A percentile compares a stretch with the other conserved stretches of the same genome.
These are phyloP conservation scores for Arthrobotrys megalospora DNA, from an alignment of 2,329 filamentous ascomycete genomes.

Conservation along the genomic window DNA sequence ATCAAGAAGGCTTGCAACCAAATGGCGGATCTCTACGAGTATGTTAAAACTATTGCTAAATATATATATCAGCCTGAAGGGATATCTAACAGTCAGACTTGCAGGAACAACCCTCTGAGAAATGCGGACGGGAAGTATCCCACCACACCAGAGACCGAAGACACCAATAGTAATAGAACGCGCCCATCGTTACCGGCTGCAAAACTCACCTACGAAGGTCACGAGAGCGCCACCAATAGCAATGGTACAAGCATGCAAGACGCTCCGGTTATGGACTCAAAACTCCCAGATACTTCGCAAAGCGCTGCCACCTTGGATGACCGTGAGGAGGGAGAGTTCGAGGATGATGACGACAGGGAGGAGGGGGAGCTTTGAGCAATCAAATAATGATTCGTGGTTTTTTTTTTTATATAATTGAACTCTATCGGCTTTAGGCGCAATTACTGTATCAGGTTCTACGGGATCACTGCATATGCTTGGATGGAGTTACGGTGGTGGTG, in stretches of 20 bases:
- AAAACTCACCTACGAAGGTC: constrained; percentile 52
- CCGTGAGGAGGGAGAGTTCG: constrained; percentile 57
- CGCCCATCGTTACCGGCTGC: constrained; percentile 46
- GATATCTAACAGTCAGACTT: constrained; percentile 13
- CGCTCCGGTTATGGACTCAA: constrained; percentile 45
- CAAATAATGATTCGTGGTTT: constrained; percentile 4
- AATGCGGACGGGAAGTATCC: constrained; percentile 60
- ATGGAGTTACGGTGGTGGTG: constrained; percentile 56
- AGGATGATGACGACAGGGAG: constrained; percentile 59
- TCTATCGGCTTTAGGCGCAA: constrained; percentile 48
- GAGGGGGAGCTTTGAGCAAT: constrained; percentile 52
- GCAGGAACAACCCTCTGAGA: constrained; percentile 57
- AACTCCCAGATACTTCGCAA: constrained; percentile 59
- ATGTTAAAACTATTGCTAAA: constrained; percentile 47
- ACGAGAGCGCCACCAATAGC: constrained; percentile 38
- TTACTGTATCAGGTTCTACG: constrained; percentile 52
- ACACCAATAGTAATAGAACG: constrained; percentile 59
- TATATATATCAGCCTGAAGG: constrained; percentile 9
- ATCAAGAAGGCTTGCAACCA: constrained; percentile 65
- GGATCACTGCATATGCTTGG: constrained; percentile 54
- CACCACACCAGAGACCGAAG: constrained; percentile 56
- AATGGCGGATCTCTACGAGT: constrained; percentile 65
- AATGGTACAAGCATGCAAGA: constrained; percentile 57
- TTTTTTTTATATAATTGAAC: constrained; percentile 22
- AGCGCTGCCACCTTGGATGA: constrained; percentile 56